These are phyloP conservation scores for Alternaria rosae DNA, from an alignment of 2,329 filamentous ascomycete species.

Conservation along the genomic window DNA sequence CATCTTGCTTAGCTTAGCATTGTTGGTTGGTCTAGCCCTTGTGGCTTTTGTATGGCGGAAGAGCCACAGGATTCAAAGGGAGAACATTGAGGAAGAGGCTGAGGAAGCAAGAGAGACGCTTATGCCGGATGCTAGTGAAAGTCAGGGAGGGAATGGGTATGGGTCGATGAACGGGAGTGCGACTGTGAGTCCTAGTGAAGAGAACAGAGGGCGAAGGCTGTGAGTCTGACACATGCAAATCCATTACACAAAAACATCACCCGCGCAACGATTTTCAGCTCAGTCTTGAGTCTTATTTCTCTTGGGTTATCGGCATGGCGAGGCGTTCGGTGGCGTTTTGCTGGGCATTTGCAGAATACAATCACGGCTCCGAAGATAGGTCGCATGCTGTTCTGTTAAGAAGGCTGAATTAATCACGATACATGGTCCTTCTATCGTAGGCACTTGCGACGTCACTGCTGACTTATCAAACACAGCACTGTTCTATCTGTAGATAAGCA, in stretches of 20 bases:
- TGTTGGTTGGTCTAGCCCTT: slow-evolving; percentile 69
- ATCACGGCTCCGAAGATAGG: no score
- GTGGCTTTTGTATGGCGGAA: slow-evolving; percentile 70
- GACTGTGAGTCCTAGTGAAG: slow-evolving; percentile 20
- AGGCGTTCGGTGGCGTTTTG: slow-evolving; percentile 12
- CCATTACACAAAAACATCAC: background rate
- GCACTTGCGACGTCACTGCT: no score
- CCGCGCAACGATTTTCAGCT: no score
- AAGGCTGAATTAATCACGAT: no score
- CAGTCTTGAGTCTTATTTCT: background rate
- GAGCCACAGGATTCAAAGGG: slow-evolving; percentile 53
- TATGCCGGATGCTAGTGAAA: slow-evolving; percentile 43
- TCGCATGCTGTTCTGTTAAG: no score
- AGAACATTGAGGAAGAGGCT: slow-evolving; percentile 47
- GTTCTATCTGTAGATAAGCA: no score
- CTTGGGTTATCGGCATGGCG: slow-evolving; percentile 5
- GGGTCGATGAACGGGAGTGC: slow-evolving; percentile 27
- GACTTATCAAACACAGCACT: no score
- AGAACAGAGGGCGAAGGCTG: slow-evolving; percentile 29
- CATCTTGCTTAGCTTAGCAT: slow-evolving; percentile 67
- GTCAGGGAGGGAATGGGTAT: slow-evolving; percentile 26
- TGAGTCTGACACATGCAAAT: background rate
- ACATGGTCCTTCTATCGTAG: no score
- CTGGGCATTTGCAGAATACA: no score
- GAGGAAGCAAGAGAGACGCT: slow-evolving; percentile 45